Evolutionary conservation across 495 filamentous ascomycete species (phyloP).

Genomic region (Cryomyces minteri): DNA sequence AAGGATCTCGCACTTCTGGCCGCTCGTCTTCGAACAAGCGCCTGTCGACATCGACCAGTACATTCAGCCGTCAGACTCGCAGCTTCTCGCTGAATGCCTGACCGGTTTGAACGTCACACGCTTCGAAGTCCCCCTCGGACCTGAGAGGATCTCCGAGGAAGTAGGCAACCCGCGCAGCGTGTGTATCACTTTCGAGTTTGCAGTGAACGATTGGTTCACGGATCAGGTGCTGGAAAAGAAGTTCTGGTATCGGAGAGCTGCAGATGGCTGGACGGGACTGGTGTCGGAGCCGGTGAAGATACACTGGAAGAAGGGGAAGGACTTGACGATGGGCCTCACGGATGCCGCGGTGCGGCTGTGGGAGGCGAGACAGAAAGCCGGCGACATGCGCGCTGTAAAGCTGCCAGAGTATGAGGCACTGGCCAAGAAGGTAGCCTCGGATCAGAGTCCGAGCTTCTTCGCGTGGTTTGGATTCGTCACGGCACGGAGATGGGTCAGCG

Average conservation of each 20-base stretch:
- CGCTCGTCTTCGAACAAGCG: constrained; percentile 66
- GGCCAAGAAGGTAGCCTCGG: constrained; percentile 32
- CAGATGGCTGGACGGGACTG: constrained; percentile 48
- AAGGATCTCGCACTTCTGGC: constrained; percentile 72
- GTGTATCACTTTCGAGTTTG: constrained; percentile 40
- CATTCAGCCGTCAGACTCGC: constrained; percentile 61
- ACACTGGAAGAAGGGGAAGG: constrained; percentile 70
- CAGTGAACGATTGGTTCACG: constrained; percentile 54
- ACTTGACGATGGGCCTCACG: constrained; percentile 65
- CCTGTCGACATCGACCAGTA: constrained; percentile 68
- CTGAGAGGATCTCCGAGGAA: constrained; percentile 15
- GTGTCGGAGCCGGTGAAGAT: constrained; percentile 75
- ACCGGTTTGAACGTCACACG: constrained; percentile 45
- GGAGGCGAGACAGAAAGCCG: constrained; percentile 41
- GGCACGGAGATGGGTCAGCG: constrained; percentile 41
- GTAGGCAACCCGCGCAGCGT: constrained; percentile 46
- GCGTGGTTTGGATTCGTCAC: constrained; percentile 58
- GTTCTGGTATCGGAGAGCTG: constrained; percentile 56
- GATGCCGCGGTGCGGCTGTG: constrained; percentile 47
- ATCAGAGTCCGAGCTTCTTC: constrained; percentile 60
- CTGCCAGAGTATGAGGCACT: constrained; percentile 34
- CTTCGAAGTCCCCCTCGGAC: constrained; percentile 47
- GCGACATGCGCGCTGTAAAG: constrained; percentile 28
- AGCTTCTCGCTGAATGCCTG: constrained; percentile 41
- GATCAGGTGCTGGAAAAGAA: constrained; percentile 67